Evolutionary conservation across 768 basidiomycete genomes (phyloP), one percentile per base, ranked within the genome.

Genomic region (Clathrus columnatus): DNA sequence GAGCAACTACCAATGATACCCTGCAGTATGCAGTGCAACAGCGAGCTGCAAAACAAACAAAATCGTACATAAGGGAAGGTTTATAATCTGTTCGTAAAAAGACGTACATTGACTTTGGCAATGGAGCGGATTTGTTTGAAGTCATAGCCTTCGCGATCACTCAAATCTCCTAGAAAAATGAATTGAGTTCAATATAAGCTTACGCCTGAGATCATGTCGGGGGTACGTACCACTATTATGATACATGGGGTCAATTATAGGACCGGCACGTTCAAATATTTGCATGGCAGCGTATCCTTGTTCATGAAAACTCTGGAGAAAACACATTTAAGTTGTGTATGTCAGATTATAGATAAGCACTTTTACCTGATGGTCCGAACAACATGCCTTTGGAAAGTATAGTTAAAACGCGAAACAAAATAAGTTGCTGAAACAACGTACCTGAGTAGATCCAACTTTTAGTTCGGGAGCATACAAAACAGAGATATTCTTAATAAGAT

Each of bases 201-300:
- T 7, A 18, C 57, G 48, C 8, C 50, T 56, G 51, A 46, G 18
- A 26, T 17, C n/a, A n/a, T n/a, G n/a, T n/a, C n/a, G n/a, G n/a
- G 21, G 48, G 17, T 4, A 63, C 74, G 26, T 58, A 82, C 85
- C 83, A 63, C 83, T 84, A 66, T 88, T 90, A 67, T 91, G 88
- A 64, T 91, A 92, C 84, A 87, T 88, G 8, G 90, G 90, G 67
- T 92, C 91, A 17, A 76, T 82, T 64, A 96, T 91, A 8, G 79
- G 81, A 5, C 90, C 91, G 0, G 84, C 87, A 45, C 90, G 83
- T 64, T 94, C 92, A 63, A 92, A 95, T 17, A 95, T 80, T 61
- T 90, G 86, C 0, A 89, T 89, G 0, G 92, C 79, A 6, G 91
- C 83, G 74, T 83, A 94, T 16, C 91, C 93, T 63, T 85, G 83